These are phyloP conservation scores for Calocybe indica DNA, from an alignment of 768 basidiomycete genomes.

Conservation along the genomic window DNA sequence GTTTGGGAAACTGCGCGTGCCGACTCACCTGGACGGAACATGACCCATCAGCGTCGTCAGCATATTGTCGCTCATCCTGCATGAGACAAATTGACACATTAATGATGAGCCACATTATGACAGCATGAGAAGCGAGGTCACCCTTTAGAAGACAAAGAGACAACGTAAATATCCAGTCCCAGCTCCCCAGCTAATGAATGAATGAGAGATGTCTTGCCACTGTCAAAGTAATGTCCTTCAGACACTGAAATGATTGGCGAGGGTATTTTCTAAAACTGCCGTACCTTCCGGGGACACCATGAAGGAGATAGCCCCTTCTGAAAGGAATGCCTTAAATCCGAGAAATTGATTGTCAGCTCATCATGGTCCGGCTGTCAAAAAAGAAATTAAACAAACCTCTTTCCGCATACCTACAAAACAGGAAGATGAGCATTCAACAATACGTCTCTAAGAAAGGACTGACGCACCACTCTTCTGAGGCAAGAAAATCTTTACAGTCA, in stretches of 20 bases:
- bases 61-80: conserved; percentile 87
- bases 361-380: background rate
- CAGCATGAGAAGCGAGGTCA: conserved; percentile 22
- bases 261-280: conserved; percentile 9
- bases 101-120: conserved; percentile 11
- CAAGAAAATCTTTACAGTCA: conserved; percentile 81
- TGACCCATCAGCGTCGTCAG: conserved; percentile 83
- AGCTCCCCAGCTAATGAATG: conserved; percentile 83
- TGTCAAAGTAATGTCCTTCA: conserved; percentile 22
- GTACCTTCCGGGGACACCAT: conserved; percentile 83
- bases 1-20: no score
- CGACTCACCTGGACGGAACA: conserved; percentile 69
- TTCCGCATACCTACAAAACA: conserved; percentile 71
- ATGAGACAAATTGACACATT: conserved; percentile 3
- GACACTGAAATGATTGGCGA: conserved; percentile 1
- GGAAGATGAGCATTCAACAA: conserved; percentile 10
- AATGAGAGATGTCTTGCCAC: conserved; percentile 83
- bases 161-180: conserved; percentile 86
- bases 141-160: conserved; percentile 86
- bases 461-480: conserved; percentile 79
- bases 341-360: conserved; percentile 1
- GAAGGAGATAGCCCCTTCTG: conserved; percentile 78
- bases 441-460: background rate
- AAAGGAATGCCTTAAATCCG: conserved; percentile 68
- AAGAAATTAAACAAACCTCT: conserved; percentile 50